A percentile compares a stretch with the other conserved stretches of the same genome.
Conservation (phyloP, 192 early-diverging fungal species). For the Endogone sp. region DNA sequence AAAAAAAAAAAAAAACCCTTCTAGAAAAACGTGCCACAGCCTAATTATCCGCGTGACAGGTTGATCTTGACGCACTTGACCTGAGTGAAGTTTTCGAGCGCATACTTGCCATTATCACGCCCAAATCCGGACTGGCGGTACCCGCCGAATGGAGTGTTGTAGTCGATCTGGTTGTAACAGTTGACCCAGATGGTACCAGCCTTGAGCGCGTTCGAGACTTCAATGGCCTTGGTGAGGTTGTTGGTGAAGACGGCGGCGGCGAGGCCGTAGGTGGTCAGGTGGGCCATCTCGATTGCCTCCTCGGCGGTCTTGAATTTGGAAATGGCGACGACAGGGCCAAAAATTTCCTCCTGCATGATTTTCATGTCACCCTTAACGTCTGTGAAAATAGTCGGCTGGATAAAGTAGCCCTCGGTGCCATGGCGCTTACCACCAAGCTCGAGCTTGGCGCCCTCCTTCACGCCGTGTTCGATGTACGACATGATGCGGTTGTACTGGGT, state of each 20-base stretch:
- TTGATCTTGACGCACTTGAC: slow-evolving; percentile 30
- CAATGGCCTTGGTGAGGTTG: slow-evolving; percentile 51
- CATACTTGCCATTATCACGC: slow-evolving; percentile 53
- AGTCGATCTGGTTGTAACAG: slow-evolving; percentile 46
- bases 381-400: slow-evolving; percentile 76
- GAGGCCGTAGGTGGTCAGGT: slow-evolving; percentile 72
- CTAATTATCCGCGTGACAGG: neutral
- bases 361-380: slow-evolving; percentile 49
- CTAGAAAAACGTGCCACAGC: too few species aligned
- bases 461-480: slow-evolving; percentile 58
- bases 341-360: slow-evolving; percentile 75
- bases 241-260: slow-evolving; percentile 72
- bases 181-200: slow-evolving; percentile 64
- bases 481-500: slow-evolving; percentile 58
- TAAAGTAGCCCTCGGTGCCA: slow-evolving; percentile 70
- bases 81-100: slow-evolving; percentile 43
- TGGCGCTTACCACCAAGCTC: slow-evolving; percentile 52
- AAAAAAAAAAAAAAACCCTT: too few species aligned
- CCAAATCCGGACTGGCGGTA: slow-evolving; percentile 66
- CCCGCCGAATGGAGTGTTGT: slow-evolving; percentile 67
- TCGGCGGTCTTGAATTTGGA: slow-evolving; percentile 70
- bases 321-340: slow-evolving; percentile 81
- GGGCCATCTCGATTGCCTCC: slow-evolving; percentile 66
- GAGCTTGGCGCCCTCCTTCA: slow-evolving; percentile 53
- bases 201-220: slow-evolving; percentile 44